Base-by-base conservation (phyloP, 371 early-diverging fungal genomes). In the Mortierella sp. region DNA sequence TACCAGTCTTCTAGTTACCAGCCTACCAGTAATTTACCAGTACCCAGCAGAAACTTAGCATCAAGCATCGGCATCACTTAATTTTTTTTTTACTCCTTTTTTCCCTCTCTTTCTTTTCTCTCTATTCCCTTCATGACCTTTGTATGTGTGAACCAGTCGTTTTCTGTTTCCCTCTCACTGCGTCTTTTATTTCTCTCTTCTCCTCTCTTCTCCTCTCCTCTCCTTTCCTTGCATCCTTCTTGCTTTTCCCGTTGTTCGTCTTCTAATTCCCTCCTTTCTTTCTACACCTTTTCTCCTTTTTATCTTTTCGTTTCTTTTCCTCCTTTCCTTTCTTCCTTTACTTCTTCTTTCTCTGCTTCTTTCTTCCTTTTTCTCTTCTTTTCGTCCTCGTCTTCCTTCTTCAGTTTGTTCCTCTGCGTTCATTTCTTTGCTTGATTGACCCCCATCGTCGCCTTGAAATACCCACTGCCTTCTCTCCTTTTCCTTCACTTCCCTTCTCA, bases 381-480 rank as follows among this genome's bases (percentile, higher is more conserved):
- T 0, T 7, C 16, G 16, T 19, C 31, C 31, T n/a, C 58, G 22
- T 58, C 26, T 22, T 37, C 37, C 37, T 61, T 40, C 31, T 34
- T n/a, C n/a, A n/a, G n/a, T n/a, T n/a, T n/a, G n/a, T n/a, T n/a
- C 29, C 44, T 48, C 65, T 64, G 53, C 37, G 29, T 63, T 69
- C 53, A 50, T 19, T n/a, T 11, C 53, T 14, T 22, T 41, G 48
- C 26, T 52, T 41, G 58, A 72, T 41, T 37, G 43, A 22, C 71
- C 24, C 58, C 45, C 66, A 22, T 43, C 39, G 10, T 31, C 61
- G 61, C 61, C 3, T 61, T 61, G 61, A 61, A 31, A 61, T 61
- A 37, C 66, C 70, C 40, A 40, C 19, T 66, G 29, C 50, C 63
- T 52, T 74, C 66, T 73, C 50, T 73, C 66, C 39, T 74, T 70